A percentile compares a stretch with the other conserved stretches of the same genome.
phyloP scores from a whole-genome alignment of 345 rosid species.

The Citrus cavaleriei region DNA sequence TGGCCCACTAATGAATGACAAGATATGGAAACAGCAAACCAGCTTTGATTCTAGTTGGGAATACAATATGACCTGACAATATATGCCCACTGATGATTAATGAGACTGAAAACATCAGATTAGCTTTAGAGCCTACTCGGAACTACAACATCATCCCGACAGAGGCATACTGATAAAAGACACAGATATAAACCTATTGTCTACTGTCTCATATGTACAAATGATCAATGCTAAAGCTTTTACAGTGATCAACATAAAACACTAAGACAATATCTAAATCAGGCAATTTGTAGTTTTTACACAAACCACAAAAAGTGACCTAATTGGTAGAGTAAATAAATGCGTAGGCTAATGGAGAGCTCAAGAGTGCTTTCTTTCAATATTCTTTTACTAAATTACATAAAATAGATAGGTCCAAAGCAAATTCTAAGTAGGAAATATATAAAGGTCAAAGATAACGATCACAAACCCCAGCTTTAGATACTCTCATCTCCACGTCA shows the following conservation, averaged over 20 bases:
- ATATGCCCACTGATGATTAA: background rate
- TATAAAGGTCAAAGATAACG: background rate
- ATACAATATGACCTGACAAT: background rate
- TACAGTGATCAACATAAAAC: background rate
- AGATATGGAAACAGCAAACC: background rate
- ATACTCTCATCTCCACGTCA: conserved; percentile 87
- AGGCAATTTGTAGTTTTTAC: background rate
- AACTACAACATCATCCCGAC: background rate
- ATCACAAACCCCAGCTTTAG: conserved; percentile 83
- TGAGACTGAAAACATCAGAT: background rate
- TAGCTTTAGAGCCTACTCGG: background rate
- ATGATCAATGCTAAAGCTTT: background rate
- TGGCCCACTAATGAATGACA: background rate
- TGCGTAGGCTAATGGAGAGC: background rate
- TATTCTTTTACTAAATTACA: background rate
- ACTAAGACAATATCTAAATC: background rate
- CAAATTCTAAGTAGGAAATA: background rate
- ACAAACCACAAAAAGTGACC: background rate
- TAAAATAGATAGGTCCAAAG: background rate
- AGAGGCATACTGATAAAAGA: background rate
- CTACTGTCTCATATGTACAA: background rate
- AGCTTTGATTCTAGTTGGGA: background rate
- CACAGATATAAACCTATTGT: background rate
- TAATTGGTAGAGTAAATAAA: background rate
- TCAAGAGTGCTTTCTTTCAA: background rate